Evolutionary conservation across 306 rosid species (phyloP).

Genomic region (Echinosophora koreensis): DNA sequence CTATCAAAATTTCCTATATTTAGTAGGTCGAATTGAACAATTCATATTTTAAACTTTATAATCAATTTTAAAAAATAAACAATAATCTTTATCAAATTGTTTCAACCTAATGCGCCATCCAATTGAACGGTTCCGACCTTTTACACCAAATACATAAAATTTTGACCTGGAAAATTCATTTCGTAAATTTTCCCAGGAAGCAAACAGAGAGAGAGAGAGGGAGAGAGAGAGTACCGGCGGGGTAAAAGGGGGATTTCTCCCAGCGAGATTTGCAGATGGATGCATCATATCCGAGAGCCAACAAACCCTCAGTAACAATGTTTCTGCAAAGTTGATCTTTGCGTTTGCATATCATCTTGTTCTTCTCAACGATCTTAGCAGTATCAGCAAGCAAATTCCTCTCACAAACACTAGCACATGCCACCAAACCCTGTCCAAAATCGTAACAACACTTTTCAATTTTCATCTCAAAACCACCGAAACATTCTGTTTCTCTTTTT

Average conservation of each 20-base stretch:
- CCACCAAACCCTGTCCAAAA: constrained; percentile 66
- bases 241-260: constrained; percentile 73
- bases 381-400: constrained; percentile 83
- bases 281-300: constrained; percentile 79
- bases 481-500: no score
- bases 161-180: no score
- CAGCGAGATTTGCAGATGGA: constrained; percentile 87
- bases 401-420: constrained; percentile 67
- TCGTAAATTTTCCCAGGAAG: neutral
- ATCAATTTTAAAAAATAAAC: no score
- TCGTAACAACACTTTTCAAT: neutral
- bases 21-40: no score
- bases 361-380: constrained; percentile 76
- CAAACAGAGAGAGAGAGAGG: neutral
- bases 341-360: constrained; percentile 68
- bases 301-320: constrained; percentile 60
- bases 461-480: neutral
- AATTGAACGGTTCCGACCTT: no score
- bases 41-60: no score
- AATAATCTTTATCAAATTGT: no score
- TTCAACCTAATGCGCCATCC: no score
- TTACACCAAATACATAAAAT: no score
- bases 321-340: constrained; percentile 70
- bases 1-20: no score
- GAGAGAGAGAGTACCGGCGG: constrained; percentile 63